Percentiles rank a stretch among this genome's conserved stretches.
Evolutionary conservation across 2,329 filamentous ascomycete genomes (phyloP).

Genomic region (Tricladium varicosporioides): DNA sequence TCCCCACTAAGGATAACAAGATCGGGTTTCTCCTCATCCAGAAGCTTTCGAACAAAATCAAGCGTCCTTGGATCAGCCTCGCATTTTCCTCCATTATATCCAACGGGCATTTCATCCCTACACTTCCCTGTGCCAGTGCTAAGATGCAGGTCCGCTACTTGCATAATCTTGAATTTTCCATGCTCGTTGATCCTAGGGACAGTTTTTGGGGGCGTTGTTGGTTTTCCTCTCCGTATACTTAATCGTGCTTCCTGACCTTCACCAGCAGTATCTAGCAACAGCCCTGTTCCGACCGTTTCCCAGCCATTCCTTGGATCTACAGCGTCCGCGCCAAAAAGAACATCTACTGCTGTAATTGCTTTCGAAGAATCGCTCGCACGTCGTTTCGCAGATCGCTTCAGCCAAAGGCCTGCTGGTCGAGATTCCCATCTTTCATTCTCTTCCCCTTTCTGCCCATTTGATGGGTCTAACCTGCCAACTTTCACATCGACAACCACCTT

Average conservation of each 20-base stretch:
- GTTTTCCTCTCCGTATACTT: slow-evolving; percentile 72
- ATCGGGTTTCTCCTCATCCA: slow-evolving; percentile 93
- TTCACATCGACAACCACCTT: slow-evolving; percentile 63
- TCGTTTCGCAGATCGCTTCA: slow-evolving; percentile 48
- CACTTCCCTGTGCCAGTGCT: slow-evolving; percentile 86
- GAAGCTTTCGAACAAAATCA: slow-evolving; percentile 78
- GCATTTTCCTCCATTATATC: slow-evolving; percentile 71
- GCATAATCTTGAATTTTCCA: slow-evolving; percentile 96
- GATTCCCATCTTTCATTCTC: slow-evolving; percentile 63
- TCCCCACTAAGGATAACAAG: slow-evolving; percentile 90
- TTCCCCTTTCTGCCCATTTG: slow-evolving; percentile 47
- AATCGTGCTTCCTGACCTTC: slow-evolving; percentile 69
- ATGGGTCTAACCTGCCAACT: slow-evolving; percentile 60
- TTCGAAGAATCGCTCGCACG: slow-evolving; percentile 45
- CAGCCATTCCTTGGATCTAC: slow-evolving; percentile 86
- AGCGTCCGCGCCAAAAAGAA: slow-evolving; percentile 71
- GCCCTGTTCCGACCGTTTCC: slow-evolving; percentile 70
- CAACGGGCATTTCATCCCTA: slow-evolving; percentile 78
- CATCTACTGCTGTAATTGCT: slow-evolving; percentile 65
- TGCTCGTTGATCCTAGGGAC: slow-evolving; percentile 78
- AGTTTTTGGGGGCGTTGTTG: slow-evolving; percentile 63
- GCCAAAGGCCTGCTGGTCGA: slow-evolving; percentile 66
- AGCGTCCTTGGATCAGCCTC: slow-evolving; percentile 90
- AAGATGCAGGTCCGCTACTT: slow-evolving; percentile 90
- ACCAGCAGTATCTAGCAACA: slow-evolving; percentile 65